A percentile compares a stretch with the other conserved stretches of the same genome.
phyloP scores from a whole-genome alignment of 257 asterid genomes.

The Pogostemon cablin region DNA sequence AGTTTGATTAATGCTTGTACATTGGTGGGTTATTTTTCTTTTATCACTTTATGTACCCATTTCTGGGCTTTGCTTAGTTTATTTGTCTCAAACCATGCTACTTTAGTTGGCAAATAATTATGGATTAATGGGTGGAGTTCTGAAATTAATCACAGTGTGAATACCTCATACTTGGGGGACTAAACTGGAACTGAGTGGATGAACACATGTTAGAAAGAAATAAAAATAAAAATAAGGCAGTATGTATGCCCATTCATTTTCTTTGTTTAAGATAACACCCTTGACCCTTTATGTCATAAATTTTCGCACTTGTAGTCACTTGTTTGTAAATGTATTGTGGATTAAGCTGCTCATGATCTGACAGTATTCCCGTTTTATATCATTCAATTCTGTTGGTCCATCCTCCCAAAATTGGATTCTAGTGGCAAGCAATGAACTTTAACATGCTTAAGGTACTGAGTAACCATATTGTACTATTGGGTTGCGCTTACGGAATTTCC shows the following conservation, averaged over 20 bases:
- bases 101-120: slow-evolving; percentile 6
- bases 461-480: neutral
- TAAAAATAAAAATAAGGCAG: neutral
- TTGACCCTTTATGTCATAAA: neutral
- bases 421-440: neutral
- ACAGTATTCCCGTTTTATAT: neutral
- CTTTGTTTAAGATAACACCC: slow-evolving; percentile 5
- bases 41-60: slow-evolving; percentile 15
- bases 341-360: slow-evolving; percentile 14
- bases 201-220: neutral
- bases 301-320: neutral
- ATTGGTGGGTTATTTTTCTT: neutral
- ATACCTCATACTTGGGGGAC: neutral
- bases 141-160: neutral
- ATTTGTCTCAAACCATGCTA: neutral
- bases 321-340: neutral
- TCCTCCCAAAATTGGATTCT: neutral
- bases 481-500: neutral
- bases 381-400: too few species aligned
- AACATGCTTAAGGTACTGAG: slow-evolving; percentile 2
- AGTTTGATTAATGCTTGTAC: neutral
- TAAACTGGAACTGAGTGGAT: neutral
- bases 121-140: slow-evolving; percentile 5
- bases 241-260: neutral
- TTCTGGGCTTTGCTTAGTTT: neutral